Base-by-base conservation (phyloP, 305 asterid species). In the Vinca major region DNA sequence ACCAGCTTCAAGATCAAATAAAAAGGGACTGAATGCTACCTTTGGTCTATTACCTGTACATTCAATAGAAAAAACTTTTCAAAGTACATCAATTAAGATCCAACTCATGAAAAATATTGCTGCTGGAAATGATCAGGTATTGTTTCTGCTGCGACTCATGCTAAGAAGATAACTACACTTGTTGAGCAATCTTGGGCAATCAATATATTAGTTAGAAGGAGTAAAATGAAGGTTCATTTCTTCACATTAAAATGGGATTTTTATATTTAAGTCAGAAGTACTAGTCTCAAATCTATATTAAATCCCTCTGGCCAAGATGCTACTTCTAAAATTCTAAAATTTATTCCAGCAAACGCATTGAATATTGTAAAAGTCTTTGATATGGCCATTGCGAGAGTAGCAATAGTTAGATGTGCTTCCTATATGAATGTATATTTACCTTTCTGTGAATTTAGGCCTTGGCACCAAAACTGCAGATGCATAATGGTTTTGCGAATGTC, bases 391-490 rank as follows among this genome's bases (percentile, higher is more conserved):
- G 13, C 47, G 45, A 10, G 11, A 45, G 4, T 36, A 13, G 52
- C 4, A 48, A 20, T 26, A 26, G 43, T 58, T 5, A 36, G 13
- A 37, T 60, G 11, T 14, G 8, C 5, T 60, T 7, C 26, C 44
- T 37, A 60, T 60, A 45, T 52, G 71, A 75, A 63, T 68, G 67
- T 7, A 58, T 49, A 49, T 75, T 75, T 86, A 88, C 98, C 92
- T 81, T 76, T 74, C 75, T 65, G 65, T 65, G 63, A 76, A 70
- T 75, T 67, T 82, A 71, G 88, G 71, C 97, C 95, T 73, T 89
- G 95, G 79, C 86, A 86, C 99, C 99, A 93, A 72, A 93, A 93
- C 88, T 93, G 99, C 78, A 93, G 92, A 76, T 79, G 82, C 81
- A 81, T 66, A 71, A 93, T 84, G 69, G 90, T 91, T 84, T 86